Evolutionary conservation across 768 basidiomycete genomes (phyloP), one percentile per base, ranked within the genome.

Genomic region (Phylloporus arenicola): DNA sequence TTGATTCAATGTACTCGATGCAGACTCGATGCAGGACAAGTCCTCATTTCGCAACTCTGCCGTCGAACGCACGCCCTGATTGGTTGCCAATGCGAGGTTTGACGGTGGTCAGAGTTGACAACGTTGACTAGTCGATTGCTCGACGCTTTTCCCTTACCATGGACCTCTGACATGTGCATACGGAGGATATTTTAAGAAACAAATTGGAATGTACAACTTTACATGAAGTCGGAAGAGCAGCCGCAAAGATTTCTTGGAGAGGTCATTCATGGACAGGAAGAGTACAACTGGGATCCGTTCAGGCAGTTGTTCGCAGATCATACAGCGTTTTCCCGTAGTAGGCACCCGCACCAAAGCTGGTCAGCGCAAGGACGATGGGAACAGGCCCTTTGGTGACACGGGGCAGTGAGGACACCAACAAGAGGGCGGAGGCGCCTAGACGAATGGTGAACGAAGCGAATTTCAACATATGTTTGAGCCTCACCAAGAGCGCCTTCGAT

Each of bases 21-120:
- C 59, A 92, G 89, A 92, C 69, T 92, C 89, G 43, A 86, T 92
- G 80, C 87, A 88, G 59, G 90, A 91, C 71, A 88, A 82, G 59
- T 90, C 88, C 30, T 89, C 85, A 59, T 92, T 92, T 72, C 80
- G 89, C 31, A 83, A 82, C 65, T 76, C 80, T 25, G 77, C 79
- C 12, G 70, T 78, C 44, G 78, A 80, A 51, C 70, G 79, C 47
- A 68, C 72, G 6, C 63, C 72, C 31, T 67, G 47, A 62, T 29
- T 31, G 30, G 6, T 25, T 53, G 11, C 19, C 20, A 8, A 22
- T 16, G 11, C 27, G 25, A 17, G 27, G 30, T 9, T 50, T 43
- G 39, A 33, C 17, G 40, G 45, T 45, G 35, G 35, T 16, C 45
- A 38, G 19, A 46, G 30, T 47, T 20, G 25, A 40, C 43, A 30